Percentiles rank a stretch among this genome's conserved stretches.
Evolutionary conservation across 345 rosid species (phyloP).

Genomic region (Excoecaria agallocha): DNA sequence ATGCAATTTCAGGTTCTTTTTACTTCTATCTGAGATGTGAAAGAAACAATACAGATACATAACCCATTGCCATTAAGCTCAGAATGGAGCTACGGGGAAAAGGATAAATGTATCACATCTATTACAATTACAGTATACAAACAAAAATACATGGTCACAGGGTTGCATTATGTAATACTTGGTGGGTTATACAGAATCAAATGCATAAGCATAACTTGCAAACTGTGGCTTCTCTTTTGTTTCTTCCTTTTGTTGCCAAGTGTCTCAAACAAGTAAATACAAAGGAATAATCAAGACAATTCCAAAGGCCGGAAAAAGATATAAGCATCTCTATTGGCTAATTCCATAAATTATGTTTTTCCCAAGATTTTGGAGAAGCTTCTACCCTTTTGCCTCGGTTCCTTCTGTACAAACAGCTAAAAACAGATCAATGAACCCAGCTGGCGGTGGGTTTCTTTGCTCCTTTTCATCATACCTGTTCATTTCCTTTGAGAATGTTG

Average conservation of each 20-base stretch:
- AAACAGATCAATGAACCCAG: background rate
- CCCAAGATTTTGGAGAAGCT: conserved; percentile 13
- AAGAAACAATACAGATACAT: background rate
- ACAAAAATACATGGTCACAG: background rate
- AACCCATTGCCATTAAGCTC: background rate
- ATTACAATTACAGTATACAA: conserved; percentile 4
- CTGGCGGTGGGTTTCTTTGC: too few relatives aligned
- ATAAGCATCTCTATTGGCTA: conserved; percentile 2
- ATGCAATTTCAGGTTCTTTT: background rate
- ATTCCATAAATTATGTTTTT: conserved; percentile 5
- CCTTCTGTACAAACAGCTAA: conserved; percentile 15
- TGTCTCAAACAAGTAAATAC: conserved; percentile 4
- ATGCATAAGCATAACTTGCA: background rate
- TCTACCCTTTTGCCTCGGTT: background rate
- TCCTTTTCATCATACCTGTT: conserved; percentile 42
- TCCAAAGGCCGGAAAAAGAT: background rate
- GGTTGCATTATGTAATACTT: background rate
- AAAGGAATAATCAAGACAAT: background rate
- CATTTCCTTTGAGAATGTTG: conserved; percentile 84
- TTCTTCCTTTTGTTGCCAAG: background rate
- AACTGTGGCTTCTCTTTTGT: background rate
- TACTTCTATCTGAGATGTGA: background rate
- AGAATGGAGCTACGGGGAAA: background rate
- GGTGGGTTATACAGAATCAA: background rate
- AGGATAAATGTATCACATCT: background rate